Evolutionary conservation across 78 protist genomes (phyloP).

Genomic region (Dictyostelium purpureum): DNA sequence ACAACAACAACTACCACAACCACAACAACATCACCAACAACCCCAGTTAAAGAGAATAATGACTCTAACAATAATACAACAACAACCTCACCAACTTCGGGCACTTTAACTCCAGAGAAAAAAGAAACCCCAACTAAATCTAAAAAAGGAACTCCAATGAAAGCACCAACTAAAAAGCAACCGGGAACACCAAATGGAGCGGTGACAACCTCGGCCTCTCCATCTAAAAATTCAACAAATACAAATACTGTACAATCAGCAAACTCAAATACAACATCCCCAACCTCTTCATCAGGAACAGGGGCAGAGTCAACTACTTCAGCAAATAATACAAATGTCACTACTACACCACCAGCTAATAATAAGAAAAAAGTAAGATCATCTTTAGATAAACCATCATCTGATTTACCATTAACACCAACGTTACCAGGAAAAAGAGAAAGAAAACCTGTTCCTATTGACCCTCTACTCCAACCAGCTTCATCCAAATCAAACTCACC

Average conservation of each 20-base stretch:
- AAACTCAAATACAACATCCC: not conserved
- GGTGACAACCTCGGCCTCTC: not conserved
- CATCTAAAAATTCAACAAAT: not conserved
- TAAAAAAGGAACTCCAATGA: not conserved
- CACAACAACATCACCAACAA: not conserved
- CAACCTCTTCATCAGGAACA: not conserved
- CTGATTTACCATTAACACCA: not conserved
- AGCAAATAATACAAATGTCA: not conserved
- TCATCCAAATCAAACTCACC: not conserved
- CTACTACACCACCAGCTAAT: not conserved
- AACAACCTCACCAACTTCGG: not conserved
- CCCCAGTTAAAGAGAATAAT: not conserved
- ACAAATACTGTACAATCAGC: not conserved
- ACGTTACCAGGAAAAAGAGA: slow-evolving; percentile 1
- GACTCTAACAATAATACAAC: not conserved
- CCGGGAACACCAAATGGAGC: not conserved
- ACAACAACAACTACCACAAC: not conserved
- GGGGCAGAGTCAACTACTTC: not conserved
- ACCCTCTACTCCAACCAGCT: not conserved
- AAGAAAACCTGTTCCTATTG: not conserved
- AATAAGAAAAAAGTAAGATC: not conserved
- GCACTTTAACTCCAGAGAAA: not conserved
- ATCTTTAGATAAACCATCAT: not conserved
- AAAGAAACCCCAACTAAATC: not conserved
- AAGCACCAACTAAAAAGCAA: slow-evolving; percentile 10